A percentile compares a stretch with the other conserved stretches of the same genome.
These are phyloP conservation scores for Daldinia caldariorum DNA, from an alignment of 495 filamentous ascomycete genomes.

Conservation along the genomic window DNA sequence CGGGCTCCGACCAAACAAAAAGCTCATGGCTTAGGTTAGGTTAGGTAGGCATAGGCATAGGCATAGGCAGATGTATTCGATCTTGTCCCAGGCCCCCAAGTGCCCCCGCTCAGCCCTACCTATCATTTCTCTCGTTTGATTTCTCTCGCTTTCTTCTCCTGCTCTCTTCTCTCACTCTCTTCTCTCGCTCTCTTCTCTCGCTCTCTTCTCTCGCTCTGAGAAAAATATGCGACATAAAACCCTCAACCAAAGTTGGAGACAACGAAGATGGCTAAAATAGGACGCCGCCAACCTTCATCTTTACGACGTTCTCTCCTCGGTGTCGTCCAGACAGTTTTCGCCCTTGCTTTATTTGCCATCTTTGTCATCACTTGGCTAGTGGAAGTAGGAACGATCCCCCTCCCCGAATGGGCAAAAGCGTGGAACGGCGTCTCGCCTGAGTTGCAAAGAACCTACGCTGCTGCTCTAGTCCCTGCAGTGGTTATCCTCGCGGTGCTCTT, in stretches of 20 bases:
- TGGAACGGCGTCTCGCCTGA: slow-evolving; percentile 39
- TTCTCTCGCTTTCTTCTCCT: slow-evolving; percentile 4
- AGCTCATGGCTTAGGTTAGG: too few relatives aligned
- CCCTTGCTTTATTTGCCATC: slow-evolving; percentile 38
- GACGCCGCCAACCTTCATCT: slow-evolving; percentile 8
- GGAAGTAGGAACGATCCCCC: slow-evolving; percentile 20
- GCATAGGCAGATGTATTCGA: not conserved
- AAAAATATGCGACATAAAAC: slow-evolving; percentile 13
- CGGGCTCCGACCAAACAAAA: slow-evolving; percentile 14
- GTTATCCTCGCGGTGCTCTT: slow-evolving; percentile 26
- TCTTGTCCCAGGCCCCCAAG: not conserved
- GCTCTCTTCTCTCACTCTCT: slow-evolving; percentile 3
- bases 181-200: too few relatives aligned
- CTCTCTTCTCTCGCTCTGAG: slow-evolving; percentile 5
- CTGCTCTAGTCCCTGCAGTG: slow-evolving; percentile 32
- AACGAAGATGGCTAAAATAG: slow-evolving; percentile 17
- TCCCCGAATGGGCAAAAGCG: slow-evolving; percentile 45
- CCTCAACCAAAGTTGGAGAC: not conserved
- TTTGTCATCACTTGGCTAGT: slow-evolving; percentile 45
- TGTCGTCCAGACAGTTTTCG: slow-evolving; percentile 40
- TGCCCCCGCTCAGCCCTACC: slow-evolving; percentile 38
- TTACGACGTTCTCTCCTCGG: slow-evolving; percentile 31
- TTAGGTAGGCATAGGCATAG: too few relatives aligned
- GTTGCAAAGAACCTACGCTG: slow-evolving; percentile 30
- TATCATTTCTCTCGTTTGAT: not conserved